These are phyloP conservation scores for Plenodomus biglobosus DNA, from an alignment of 2,329 filamentous ascomycete species.

Conservation along the genomic window DNA sequence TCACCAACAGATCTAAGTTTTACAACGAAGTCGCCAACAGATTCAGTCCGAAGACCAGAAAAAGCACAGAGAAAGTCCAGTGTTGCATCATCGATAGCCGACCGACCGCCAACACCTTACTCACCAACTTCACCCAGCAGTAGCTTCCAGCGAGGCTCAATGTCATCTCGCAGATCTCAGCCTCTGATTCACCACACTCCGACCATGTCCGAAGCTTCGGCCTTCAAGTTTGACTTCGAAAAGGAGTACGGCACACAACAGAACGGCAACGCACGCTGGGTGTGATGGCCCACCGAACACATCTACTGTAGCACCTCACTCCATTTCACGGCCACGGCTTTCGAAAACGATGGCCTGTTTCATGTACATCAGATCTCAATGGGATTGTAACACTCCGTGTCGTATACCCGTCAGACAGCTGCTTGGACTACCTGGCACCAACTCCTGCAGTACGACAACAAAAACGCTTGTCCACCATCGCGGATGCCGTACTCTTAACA, in stretches of 20 bases:
- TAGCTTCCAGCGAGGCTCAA: conserved; percentile 32
- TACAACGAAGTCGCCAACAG: conserved; percentile 27
- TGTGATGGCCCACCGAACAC: conserved; percentile 8
- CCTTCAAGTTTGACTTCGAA: conserved; percentile 41
- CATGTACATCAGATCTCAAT: not conserved
- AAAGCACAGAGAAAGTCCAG: conserved; percentile 41
- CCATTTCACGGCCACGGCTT: not conserved
- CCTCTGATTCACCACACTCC: conserved; percentile 43
- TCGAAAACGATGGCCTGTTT: not conserved
- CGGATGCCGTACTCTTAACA: not conserved
- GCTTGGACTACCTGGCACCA: conserved; percentile 12
- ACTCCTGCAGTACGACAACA: conserved; percentile 11
- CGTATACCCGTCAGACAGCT: conserved; percentile 9
- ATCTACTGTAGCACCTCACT: not conserved
- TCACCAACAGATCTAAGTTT: conserved; percentile 25
- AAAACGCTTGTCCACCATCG: conserved; percentile 1
- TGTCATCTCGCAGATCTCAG: conserved; percentile 33
- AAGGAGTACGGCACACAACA: conserved; percentile 25
- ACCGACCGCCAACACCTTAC: conserved; percentile 45
- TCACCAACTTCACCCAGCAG: conserved; percentile 37
- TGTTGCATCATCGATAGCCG: conserved; percentile 36
- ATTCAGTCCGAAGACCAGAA: conserved; percentile 37
- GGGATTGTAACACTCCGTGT: conserved; percentile 1
- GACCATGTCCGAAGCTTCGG: conserved; percentile 42
- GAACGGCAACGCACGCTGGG: conserved; percentile 20